Conservation (phyloP, 75 land plant species). For the Selaginella moellendorffii region DNA sequence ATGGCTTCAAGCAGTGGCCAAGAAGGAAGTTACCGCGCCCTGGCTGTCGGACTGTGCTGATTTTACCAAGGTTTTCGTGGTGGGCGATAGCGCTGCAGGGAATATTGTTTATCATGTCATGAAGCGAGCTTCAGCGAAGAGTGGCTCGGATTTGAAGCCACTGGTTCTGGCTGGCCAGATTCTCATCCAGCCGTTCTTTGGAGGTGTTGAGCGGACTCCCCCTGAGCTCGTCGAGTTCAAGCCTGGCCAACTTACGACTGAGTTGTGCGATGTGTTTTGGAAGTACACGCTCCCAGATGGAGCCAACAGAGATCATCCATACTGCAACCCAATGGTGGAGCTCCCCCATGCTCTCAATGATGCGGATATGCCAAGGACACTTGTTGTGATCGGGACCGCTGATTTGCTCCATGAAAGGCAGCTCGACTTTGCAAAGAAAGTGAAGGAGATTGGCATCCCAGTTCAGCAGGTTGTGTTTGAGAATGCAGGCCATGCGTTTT, state of each 20-base stretch:
- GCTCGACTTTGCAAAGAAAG: constrained; percentile 64
- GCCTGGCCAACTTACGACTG: constrained; percentile 60
- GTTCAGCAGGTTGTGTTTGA: constrained; percentile 80
- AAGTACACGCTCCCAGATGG: constrained; percentile 58
- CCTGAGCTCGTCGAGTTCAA: constrained; percentile 74
- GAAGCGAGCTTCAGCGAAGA: constrained; percentile 46
- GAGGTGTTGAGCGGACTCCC: constrained; percentile 50
- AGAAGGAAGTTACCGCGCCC: no score
- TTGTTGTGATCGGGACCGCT: constrained; percentile 60
- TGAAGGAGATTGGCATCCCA: constrained; percentile 57
- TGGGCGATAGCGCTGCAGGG: constrained; percentile 71
- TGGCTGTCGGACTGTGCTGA: no score
- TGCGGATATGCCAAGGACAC: constrained; percentile 87
- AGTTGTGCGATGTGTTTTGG: constrained; percentile 65
- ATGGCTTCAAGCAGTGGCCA: no score
- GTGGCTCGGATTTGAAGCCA: constrained; percentile 52
- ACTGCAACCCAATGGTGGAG: constrained; percentile 51
- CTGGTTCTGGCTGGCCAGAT: constrained; percentile 71
- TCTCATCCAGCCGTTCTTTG: constrained; percentile 66
- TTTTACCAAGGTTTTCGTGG: constrained; percentile 62
- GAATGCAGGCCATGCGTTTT: constrained; percentile 83
- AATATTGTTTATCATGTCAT: constrained; percentile 80
- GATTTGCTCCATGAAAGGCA: constrained; percentile 87
- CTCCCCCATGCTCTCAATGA: constrained; percentile 44
- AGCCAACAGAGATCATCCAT: constrained; percentile 57